A percentile compares a stretch with the other conserved stretches of the same genome.
Conservation (phyloP, 2,329 filamentous ascomycete species). For the Penicillium vulpinum region DNA sequence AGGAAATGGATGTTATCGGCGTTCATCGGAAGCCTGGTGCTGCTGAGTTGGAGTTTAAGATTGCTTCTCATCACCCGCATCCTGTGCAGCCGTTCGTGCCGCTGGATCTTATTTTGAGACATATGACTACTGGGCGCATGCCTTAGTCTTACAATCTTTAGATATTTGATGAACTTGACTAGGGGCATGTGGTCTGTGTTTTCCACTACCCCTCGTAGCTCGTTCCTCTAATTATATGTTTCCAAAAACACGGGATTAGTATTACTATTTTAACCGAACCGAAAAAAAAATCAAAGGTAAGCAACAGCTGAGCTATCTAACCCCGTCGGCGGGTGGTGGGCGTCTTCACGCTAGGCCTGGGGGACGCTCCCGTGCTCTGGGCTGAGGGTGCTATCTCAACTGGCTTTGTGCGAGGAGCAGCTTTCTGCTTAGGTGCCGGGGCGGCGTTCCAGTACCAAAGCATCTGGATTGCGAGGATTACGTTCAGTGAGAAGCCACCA, state of each 20-base stretch:
- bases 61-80: slow-evolving; percentile 29
- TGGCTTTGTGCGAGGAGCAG: slow-evolving; percentile 24
- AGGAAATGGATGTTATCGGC: slow-evolving; percentile 44
- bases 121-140: slow-evolving; percentile 51
- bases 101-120: slow-evolving; percentile 51
- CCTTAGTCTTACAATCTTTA: not conserved
- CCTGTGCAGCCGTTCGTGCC: slow-evolving; percentile 36
- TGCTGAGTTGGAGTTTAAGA: slow-evolving; percentile 37
- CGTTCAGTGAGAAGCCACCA: slow-evolving; percentile 86
- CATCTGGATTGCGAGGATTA: slow-evolving; percentile 85
- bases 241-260: slow-evolving; percentile 15
- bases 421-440: slow-evolving; percentile 44
- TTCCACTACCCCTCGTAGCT: not conserved
- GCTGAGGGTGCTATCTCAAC: slow-evolving; percentile 34
- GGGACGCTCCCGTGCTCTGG: slow-evolving; percentile 44
- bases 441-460: slow-evolving; percentile 88
- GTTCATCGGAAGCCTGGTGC: slow-evolving; percentile 36
- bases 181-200: not conserved
- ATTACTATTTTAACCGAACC: slow-evolving; percentile 14
- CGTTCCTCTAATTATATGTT: slow-evolving; percentile 1
- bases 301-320: slow-evolving; percentile 34
- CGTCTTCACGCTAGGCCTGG: slow-evolving; percentile 47
- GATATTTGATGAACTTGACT: not conserved
- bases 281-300: slow-evolving; percentile 9
- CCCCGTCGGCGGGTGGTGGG: slow-evolving; percentile 59